phyloP scores from a whole-genome alignment of 306 rosid genomes.

The Prunus padus region DNA sequence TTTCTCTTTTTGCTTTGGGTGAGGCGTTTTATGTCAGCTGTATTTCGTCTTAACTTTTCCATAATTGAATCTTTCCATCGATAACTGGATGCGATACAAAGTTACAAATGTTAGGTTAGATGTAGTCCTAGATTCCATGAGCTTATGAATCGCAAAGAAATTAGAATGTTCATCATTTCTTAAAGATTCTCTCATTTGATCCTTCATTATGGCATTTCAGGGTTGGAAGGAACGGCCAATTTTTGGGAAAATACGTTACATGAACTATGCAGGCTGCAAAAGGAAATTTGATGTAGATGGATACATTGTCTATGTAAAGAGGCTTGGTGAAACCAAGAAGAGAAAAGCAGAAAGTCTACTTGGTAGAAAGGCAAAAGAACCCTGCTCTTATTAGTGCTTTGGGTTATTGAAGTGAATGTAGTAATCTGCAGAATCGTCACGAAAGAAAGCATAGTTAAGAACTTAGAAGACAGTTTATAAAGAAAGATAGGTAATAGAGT shows the following conservation, averaged over 20 bases:
- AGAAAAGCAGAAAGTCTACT: constrained; percentile 53
- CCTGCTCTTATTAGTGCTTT: constrained; percentile 13
- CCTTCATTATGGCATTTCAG: constrained; percentile 34
- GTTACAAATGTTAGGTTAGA: background rate
- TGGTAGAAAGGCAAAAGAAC: constrained; percentile 47
- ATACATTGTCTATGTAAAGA: constrained; percentile 60
- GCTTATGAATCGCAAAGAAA: background rate
- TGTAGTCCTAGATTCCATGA: background rate
- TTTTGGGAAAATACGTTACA: constrained; percentile 89
- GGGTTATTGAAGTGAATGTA: background rate
- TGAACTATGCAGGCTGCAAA: constrained; percentile 92
- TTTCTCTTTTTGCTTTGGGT: constrained; percentile 1
- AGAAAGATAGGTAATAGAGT: background rate
- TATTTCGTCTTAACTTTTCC: background rate
- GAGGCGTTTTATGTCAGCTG: background rate
- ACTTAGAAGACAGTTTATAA: background rate
- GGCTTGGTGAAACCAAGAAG: constrained; percentile 55
- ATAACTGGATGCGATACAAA: background rate
- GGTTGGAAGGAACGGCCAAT: constrained; percentile 86
- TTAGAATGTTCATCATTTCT: background rate
- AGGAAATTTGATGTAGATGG: constrained; percentile 87
- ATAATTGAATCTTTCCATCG: background rate
- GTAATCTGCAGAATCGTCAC: background rate
- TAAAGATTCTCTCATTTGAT: background rate
- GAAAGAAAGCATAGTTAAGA: background rate